Base-by-base conservation (phyloP, 2,329 filamentous ascomycete species). In the Cladophialophora psammophila region DNA sequence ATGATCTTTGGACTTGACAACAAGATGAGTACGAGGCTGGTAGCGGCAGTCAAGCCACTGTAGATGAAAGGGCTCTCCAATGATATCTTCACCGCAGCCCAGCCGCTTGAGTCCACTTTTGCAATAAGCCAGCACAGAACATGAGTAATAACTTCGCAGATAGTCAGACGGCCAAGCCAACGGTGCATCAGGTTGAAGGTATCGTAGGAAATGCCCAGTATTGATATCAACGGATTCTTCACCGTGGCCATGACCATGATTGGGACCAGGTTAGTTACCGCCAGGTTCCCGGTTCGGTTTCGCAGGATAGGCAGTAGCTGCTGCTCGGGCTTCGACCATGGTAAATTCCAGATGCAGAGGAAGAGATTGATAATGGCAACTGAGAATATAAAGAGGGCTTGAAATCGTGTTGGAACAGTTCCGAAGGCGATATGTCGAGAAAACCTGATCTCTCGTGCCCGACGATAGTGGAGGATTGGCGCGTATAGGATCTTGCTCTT, bases 1-100 rank as follows among this genome's bases (percentile, higher is more conserved):
- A 99, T 76, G 0, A 93, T 90, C 2, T 93, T 94, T 62, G 91
- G 82, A 9, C 93, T 90, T 34, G 90, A 82, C 60, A 96, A 74
- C 62, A 91, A 75, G 54, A 98, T 83, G 53, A 91, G 76, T 48
- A 87, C 73, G 76, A 97, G 86, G 42, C 86, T 84, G 57, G 86
- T 77, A n/a, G 74, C 73, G 64, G 76, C 75, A 71, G 84, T 76
- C 62, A 84, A 72, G n/a, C 83, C 83, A 60, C 74, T 76, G 20
- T 76, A 67, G 32, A 81, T 75, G 64, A 82, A 79, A 40, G 64
- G 72, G 9, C 71, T 48, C 5, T 68, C 61, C 52, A 82, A 69
- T 2, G 74, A 72, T n/a, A 59, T 69, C 31, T 68, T 72, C 40
- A 81, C 73, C 9, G 72, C 71, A 2, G 67, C 64, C 81, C 80